Evolutionary conservation across 495 filamentous ascomycete genomes (phyloP), one percentile per base, ranked within the genome.

Genomic region (Penicillium odoratum): DNA sequence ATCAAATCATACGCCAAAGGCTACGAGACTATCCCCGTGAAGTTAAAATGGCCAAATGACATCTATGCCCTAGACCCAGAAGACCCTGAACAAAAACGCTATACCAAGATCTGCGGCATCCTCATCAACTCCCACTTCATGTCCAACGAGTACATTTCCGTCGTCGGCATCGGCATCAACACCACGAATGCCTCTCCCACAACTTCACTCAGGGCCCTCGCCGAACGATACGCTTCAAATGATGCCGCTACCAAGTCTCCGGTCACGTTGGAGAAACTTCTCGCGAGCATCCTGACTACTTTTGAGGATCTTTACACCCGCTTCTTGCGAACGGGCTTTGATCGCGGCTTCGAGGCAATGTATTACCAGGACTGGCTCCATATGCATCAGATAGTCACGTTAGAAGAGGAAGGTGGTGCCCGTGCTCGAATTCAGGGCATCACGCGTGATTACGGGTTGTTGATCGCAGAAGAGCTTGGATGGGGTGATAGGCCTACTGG

Each of bases 1-100:
- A 85, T 98, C 64, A 86, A 90, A 61, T 80, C 78, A 28, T 98
- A 97, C 67, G 92, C 82, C 51, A 70, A 72, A 16, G 87, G 88
- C 47, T 98, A 95, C 69, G 77, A 81, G 36, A 73, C 82, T 1
- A 59, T 97, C 31, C 90, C 90, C 8, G 83, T 98, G 38, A 91
- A 90, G 69, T 68, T 98, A 34, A 98, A 98, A 73, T 98, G 94
- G 94, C 94, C 94, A 7, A 98, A 98, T 60, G 94, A 98, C 68
- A 90, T 98, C 58, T 97, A 93, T 69, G 92, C 90, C 0, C 77
- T 82, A 10, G 90, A 92, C 64, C 92, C 91, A 2, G 73, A 72
- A 30, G 79, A 86, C 55, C 77, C 84, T 1, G 72, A 76, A 29
- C 73, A 83, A 30, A 80, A 84, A 34, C 70, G 79, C 11, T 95